Evolutionary conservation across 2,329 filamentous ascomycete genomes (phyloP), one percentile per base, ranked within the genome.

Genomic region (Neonectria neomacrospora): DNA sequence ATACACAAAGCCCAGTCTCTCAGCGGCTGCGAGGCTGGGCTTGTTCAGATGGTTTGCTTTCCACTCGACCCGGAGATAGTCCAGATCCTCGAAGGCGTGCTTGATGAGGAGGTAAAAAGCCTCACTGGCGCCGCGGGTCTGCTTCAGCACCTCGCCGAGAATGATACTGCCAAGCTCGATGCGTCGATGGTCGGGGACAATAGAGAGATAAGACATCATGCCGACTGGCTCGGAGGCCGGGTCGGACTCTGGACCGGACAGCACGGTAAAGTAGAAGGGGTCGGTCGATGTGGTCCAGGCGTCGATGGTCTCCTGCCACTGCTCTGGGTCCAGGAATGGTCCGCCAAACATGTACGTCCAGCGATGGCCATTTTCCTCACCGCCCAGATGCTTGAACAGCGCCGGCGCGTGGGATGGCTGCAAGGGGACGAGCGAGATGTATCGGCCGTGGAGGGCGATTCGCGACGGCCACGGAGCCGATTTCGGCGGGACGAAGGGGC

Each of bases 1-100:
- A 67, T 77, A 86, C 0, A 73, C 74, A 67, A 90, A 91, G 0
- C 89, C 89, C 9, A 89, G 73, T 2, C 89, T 77, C 67, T 76
- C 60, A 0, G 88, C 89, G 0, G 88, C 88, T 4, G 81, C 76
- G 14, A 80, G 76, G 47, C 86, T 88, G 0, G 82, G 78, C 37
- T 68, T 77, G 70, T 91, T 91, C 11, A 87, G 75, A 16, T 80
- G 67, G 71, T 90, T 83, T 56, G 86, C 87, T 69, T 90, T 91
- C 88, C 89, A 91, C 73, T 90, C 88, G 4, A 89, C 82, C 8
- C 88, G 79, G 3, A 83, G 74, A 71, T 86, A 88, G 0, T 83
- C 80, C 22, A 90, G 71, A 2, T 81, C 79, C 3, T 85, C 70
- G 67, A 90, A 86, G 0, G 82, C 81, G 58, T 86, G 79, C 39